Evolutionary conservation across 78 protist species (phyloP).

Genomic region (Creolimax fragrantissima): DNA sequence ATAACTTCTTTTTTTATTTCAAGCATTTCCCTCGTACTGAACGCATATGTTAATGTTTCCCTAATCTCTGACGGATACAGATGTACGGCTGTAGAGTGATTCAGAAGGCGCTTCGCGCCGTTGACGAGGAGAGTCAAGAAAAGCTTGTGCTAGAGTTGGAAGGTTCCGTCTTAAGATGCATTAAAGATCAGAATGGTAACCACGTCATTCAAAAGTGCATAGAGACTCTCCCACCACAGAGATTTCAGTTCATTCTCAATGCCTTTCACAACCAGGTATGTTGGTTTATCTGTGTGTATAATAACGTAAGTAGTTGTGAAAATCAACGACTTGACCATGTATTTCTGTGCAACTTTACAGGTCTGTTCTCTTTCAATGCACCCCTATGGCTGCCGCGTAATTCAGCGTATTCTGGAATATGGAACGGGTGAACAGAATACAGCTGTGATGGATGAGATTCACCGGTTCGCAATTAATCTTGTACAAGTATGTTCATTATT

Average conservation of each 20-base stretch:
- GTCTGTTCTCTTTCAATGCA: slow-evolving; percentile 77
- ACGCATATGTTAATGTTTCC: too few relatives aligned
- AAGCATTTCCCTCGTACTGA: too few relatives aligned
- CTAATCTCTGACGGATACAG: too few relatives aligned
- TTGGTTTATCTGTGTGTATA: background rate
- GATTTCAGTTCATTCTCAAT: slow-evolving; percentile 80
- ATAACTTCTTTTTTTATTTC: too few relatives aligned
- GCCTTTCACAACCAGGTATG: slow-evolving; percentile 55
- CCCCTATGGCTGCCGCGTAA: slow-evolving; percentile 97
- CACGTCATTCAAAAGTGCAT: slow-evolving; percentile 96
- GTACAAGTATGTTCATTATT: slow-evolving; percentile 36
- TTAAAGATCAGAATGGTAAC: slow-evolving; percentile 98
- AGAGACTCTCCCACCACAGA: slow-evolving; percentile 67
- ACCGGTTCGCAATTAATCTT: slow-evolving; percentile 49
- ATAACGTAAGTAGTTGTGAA: background rate
- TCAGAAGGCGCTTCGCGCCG: slow-evolving; percentile 64
- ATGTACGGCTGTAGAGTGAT: slow-evolving; percentile 97
- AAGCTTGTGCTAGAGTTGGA: slow-evolving; percentile 71
- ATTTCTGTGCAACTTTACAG: too few relatives aligned
- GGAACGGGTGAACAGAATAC: slow-evolving; percentile 37
- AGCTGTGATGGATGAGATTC: slow-evolving; percentile 54
- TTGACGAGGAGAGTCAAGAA: background rate
- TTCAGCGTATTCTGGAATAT: slow-evolving; percentile 92
- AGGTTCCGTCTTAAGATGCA: slow-evolving; percentile 74
- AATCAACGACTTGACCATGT: background rate